These are phyloP conservation scores for Solanum chmielewskii DNA, from an alignment of 257 asterid species.

Conservation along the genomic window DNA sequence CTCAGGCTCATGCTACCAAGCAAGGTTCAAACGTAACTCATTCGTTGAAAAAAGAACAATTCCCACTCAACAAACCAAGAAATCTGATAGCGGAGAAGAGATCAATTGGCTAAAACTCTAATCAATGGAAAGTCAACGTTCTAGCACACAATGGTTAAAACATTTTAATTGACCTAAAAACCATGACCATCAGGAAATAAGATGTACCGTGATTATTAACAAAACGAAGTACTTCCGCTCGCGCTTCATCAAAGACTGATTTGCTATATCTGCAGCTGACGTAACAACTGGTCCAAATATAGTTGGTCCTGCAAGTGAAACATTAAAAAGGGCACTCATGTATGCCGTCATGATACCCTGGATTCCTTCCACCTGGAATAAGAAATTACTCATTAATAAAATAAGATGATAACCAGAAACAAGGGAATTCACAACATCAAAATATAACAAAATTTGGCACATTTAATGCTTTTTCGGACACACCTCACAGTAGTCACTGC, in stretches of 20 bases:
- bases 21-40: neutral
- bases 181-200: neutral
- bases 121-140: neutral
- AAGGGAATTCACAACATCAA: neutral
- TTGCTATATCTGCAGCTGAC: slow-evolving; percentile 75
- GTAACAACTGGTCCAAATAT: slow-evolving; percentile 83
- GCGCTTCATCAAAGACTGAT: slow-evolving; percentile 57
- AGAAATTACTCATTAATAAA: neutral
- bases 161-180: neutral
- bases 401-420: neutral
- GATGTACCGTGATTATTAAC: slow-evolving; percentile 82
- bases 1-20: neutral
- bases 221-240: slow-evolving; percentile 70
- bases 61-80: neutral
- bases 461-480: neutral
- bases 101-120: neutral
- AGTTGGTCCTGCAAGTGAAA: slow-evolving; percentile 98
- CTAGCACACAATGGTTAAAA: neutral
- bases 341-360: slow-evolving; percentile 82
- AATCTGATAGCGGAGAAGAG: neutral
- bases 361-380: slow-evolving; percentile 80
- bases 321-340: slow-evolving; percentile 76
- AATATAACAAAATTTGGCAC: neutral
- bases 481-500: slow-evolving; percentile 83
- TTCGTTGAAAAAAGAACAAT: neutral